Conservation (phyloP, 257 asterid genomes). For the Solanum lycopersicoides region DNA sequence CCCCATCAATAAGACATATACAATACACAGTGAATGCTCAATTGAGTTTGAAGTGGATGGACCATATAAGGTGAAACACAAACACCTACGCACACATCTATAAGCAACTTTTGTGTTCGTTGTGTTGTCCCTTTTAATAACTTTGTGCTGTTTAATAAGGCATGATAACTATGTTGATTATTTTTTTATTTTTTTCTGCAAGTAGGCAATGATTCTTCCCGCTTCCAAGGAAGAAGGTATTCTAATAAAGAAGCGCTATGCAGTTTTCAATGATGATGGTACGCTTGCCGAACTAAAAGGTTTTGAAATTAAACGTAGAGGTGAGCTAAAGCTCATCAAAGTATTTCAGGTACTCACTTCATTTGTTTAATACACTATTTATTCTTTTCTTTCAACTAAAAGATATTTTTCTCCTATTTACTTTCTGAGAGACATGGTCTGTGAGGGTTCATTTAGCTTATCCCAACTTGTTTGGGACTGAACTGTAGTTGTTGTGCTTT, state of each 20-base stretch:
- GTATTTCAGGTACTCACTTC: conserved; percentile 78
- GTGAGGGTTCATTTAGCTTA: not conserved
- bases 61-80: conserved; percentile 79
- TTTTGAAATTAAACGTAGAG: conserved; percentile 98
- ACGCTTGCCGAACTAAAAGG: conserved; percentile 97
- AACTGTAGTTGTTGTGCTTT: not conserved
- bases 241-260: conserved; percentile 95
- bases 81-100: conserved; percentile 11
- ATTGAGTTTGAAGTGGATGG: conserved; percentile 99
- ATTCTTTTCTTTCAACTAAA: not conserved
- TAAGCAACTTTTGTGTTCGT: not conserved
- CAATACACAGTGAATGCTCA: conserved; percentile 93
- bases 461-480: not conserved
- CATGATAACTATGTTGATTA: not conserved
- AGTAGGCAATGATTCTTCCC: conserved; percentile 93
- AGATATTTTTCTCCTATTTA: not conserved
- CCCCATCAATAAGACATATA: conserved; percentile 60
- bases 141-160: conserved; percentile 9
- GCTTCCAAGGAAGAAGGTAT: conserved; percentile 99
- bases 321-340: conserved; percentile 99
- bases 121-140: conserved; percentile 3
- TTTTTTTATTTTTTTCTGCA: conserved; percentile 1
- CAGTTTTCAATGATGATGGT: conserved; percentile 97
- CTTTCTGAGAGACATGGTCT: not conserved
- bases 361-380: not conserved